Evolutionary conservation across 2,329 filamentous ascomycete species (phyloP), one percentile per base, ranked within the genome.

Genomic region (Diaporthe ilicicola): DNA sequence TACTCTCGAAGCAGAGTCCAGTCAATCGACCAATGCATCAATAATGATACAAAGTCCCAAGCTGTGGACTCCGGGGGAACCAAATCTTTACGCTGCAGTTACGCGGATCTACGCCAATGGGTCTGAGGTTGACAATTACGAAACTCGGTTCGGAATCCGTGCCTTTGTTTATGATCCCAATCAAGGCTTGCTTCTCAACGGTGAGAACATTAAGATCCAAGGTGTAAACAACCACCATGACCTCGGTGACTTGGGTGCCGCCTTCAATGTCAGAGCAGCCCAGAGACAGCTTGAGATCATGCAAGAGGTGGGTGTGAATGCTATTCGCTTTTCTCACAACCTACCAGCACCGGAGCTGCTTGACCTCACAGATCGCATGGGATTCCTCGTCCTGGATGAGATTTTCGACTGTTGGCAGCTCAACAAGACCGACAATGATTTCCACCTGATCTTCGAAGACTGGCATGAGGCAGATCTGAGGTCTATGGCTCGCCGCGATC

Each of bases 401-500:
- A 84, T 87, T 22, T 89, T 88, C 73, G 87, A 89, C 75, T 78
- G 75, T 10, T 89, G 87, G 87, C 74, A 80, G n/a, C 74, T 54
- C n/a, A 72, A 77, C 24, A 89, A 89, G 75, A 83, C 79, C 0
- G 72, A 73, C 1, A 84, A 85, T 72, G 87, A 88, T 75, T 88
- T 85, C 74, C 84, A 87, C 72, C 74, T 84, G 19, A 83, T 88
- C 71, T 89, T 87, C 70, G 37, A 77, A 0, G 86, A 88, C 59
- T 89, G 87, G 87, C 80, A 84, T 71, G 86, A 89, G 77, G 79
- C 85, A 0, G 86, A 88, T 68, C 79, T 88, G 6, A 83, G 87
- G 0, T 74, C 82, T 1, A 85, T 88, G 70, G 74, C 89, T n/a
- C 82, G 86, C 5, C 83, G 87, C 9, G 87, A 89, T 76, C 80